Evolutionary conservation across 441 rosid species (phyloP).

Genomic region (Codiaeum variegatum): DNA sequence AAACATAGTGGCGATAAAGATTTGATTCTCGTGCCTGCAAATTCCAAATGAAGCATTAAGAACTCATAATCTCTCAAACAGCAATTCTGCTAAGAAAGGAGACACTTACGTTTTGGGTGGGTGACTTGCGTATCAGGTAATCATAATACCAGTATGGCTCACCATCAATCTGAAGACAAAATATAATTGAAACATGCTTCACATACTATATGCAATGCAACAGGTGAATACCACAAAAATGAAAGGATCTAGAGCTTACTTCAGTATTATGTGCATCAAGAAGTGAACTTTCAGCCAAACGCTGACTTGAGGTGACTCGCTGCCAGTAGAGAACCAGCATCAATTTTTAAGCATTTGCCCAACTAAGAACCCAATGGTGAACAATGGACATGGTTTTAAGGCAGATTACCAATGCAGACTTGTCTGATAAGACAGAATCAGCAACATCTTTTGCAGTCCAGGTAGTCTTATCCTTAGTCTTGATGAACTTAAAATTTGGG

Average conservation of each 20-base stretch:
- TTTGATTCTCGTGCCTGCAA: slow-evolving; percentile 73
- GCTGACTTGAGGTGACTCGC: slow-evolving; percentile 93
- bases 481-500: slow-evolving; percentile 64
- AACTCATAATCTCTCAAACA: not conserved
- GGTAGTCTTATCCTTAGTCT: slow-evolving; percentile 71
- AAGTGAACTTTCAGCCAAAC: slow-evolving; percentile 77
- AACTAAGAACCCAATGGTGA: not conserved
- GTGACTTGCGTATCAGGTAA: slow-evolving; percentile 89
- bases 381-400: not conserved
- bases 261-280: slow-evolving; percentile 67
- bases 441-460: slow-evolving; percentile 89
- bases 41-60: slow-evolving; percentile 22
- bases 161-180: slow-evolving; percentile 61
- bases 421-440: slow-evolving; percentile 87
- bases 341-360: not conserved
- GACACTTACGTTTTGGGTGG: slow-evolving; percentile 53
- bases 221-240: not conserved
- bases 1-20: slow-evolving; percentile 68
- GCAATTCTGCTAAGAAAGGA: slow-evolving; percentile 15
- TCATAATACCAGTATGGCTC: slow-evolving; percentile 84
- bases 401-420: slow-evolving; percentile 73
- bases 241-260: slow-evolving; percentile 41
- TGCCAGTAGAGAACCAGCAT: slow-evolving; percentile 35
- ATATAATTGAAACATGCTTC: not conserved
- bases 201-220: not conserved